Conservation (phyloP, 2,329 filamentous ascomycete species). For the Neonectria neomacrospora region DNA sequence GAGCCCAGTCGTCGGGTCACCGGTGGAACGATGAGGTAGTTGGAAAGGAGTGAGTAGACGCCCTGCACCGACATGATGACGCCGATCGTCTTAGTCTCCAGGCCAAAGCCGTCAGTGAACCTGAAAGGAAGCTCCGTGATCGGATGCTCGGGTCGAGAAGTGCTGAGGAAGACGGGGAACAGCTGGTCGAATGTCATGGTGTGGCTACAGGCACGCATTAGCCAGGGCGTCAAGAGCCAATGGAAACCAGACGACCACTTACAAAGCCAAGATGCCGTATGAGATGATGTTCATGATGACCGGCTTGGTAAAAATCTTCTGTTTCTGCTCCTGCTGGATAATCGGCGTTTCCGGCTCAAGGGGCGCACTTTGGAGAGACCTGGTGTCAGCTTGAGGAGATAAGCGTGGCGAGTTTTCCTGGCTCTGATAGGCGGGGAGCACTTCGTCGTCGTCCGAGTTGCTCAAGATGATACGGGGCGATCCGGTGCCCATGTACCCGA, state of each 20-base stretch:
- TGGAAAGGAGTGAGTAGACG: conserved; percentile 87
- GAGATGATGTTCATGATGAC: conserved; percentile 89
- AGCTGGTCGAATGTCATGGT: conserved; percentile 97
- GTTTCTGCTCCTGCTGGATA: conserved; percentile 28
- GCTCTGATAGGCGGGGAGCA: conserved; percentile 75
- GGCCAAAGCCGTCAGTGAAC: conserved; percentile 87
- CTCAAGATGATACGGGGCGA: conserved; percentile 20
- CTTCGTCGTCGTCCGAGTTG: conserved; percentile 59
- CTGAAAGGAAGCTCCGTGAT: conserved; percentile 79
- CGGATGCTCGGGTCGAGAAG: conserved; percentile 62
- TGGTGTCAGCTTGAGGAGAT: conserved; percentile 44
- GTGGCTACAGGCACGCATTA: conserved; percentile 68
- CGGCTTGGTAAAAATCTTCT: conserved; percentile 81
- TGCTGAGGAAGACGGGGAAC: conserved; percentile 90
- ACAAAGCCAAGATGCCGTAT: conserved; percentile 95
- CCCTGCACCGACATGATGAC: conserved; percentile 90
- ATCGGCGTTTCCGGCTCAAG: conserved; percentile 42
- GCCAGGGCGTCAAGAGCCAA: neutral
- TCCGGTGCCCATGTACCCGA: conserved; percentile 63
- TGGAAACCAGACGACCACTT: conserved; percentile 57
- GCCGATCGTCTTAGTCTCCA: conserved; percentile 86
- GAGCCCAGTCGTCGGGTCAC: conserved; percentile 81
- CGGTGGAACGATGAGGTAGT: conserved; percentile 84
- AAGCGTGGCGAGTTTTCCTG: conserved; percentile 65
- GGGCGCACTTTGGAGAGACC: conserved; percentile 25